Evolutionary conservation across 2,329 filamentous ascomycete genomes (phyloP).

Genomic region (Emmonsiellopsis sp.): DNA sequence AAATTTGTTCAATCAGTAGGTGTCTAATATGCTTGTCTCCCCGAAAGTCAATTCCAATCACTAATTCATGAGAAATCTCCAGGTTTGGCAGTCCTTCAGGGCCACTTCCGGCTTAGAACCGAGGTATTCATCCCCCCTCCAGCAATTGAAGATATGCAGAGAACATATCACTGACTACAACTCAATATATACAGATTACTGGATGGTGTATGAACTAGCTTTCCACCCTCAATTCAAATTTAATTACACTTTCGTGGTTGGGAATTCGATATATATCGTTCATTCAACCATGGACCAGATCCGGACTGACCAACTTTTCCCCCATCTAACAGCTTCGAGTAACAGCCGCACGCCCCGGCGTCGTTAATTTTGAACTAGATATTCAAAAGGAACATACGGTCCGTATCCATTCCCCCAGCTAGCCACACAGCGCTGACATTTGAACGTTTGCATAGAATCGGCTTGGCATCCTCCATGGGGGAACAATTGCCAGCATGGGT

Average conservation of each 20-base stretch:
- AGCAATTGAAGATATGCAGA: neutral
- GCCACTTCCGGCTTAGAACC: constrained; percentile 80
- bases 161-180: neutral
- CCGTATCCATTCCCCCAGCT: constrained; percentile 11
- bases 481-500: constrained; percentile 56
- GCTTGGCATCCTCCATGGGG: constrained; percentile 57
- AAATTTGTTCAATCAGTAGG: constrained; percentile 58
- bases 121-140: constrained; percentile 46
- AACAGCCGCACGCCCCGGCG: constrained; percentile 51
- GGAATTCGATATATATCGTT: neutral
- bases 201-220: constrained; percentile 29
- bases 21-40: constrained; percentile 4
- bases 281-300: neutral
- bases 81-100: constrained; percentile 83
- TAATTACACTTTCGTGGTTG: neutral
- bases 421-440: neutral
- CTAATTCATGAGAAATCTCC: constrained; percentile 6
- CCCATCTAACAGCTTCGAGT: constrained; percentile 44
- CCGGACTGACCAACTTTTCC: neutral
- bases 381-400: constrained; percentile 59
- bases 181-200: constrained; percentile 19
- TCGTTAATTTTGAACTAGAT: constrained; percentile 56
- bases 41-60: constrained; percentile 9
- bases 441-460: constrained; percentile 43
- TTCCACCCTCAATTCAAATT: neutral